Evolutionary conservation across 2,329 filamentous ascomycete genomes (phyloP).

Genomic region (Daldinia eschscholtzii): DNA sequence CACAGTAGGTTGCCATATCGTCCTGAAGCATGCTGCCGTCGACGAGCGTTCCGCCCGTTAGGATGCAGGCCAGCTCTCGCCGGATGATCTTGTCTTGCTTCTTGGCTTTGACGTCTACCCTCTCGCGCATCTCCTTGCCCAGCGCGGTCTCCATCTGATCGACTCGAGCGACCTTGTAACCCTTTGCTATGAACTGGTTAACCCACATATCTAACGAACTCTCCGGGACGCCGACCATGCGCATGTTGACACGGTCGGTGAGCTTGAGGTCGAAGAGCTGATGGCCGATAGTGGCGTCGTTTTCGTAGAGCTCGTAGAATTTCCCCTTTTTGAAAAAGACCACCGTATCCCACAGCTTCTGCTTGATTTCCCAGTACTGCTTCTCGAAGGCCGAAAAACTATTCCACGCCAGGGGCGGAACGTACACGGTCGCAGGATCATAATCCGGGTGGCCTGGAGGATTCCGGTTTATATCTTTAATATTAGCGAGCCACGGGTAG

Average conservation of each 20-base stretch:
- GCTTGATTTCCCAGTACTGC: conserved; percentile 99
- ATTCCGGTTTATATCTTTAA: conserved; percentile 86
- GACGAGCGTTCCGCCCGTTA: conserved; percentile 92
- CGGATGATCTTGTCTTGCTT: conserved; percentile 95
- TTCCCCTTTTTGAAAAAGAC: conserved; percentile 99
- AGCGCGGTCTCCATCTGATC: conserved; percentile 97
- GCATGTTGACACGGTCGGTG: conserved; percentile 98
- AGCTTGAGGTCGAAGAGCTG: conserved; percentile 98
- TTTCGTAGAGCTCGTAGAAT: conserved; percentile 98
- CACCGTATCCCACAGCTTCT: conserved; percentile 96
- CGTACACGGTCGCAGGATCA: conserved; percentile 89
- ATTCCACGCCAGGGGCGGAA: conserved; percentile 82
- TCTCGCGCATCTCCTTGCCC: conserved; percentile 98
- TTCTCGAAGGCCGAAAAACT: conserved; percentile 96
- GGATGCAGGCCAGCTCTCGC: conserved; percentile 88
- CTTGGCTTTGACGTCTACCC: conserved; percentile 73
- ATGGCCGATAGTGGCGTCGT: conserved; percentile 95
- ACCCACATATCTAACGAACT: conserved; percentile 97
- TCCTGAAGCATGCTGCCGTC: conserved; percentile 97
- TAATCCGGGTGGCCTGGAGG: conserved; percentile 85
- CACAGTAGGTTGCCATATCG: conserved; percentile 96
- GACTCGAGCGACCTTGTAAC: conserved; percentile 95
- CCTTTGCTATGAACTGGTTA: conserved; percentile 97
- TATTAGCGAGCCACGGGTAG: conserved; percentile 90
- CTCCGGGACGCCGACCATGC: conserved; percentile 98